phyloP scores from a whole-genome alignment of 805 yeast genomes.

The Myxozyma kluyveri region DNA sequence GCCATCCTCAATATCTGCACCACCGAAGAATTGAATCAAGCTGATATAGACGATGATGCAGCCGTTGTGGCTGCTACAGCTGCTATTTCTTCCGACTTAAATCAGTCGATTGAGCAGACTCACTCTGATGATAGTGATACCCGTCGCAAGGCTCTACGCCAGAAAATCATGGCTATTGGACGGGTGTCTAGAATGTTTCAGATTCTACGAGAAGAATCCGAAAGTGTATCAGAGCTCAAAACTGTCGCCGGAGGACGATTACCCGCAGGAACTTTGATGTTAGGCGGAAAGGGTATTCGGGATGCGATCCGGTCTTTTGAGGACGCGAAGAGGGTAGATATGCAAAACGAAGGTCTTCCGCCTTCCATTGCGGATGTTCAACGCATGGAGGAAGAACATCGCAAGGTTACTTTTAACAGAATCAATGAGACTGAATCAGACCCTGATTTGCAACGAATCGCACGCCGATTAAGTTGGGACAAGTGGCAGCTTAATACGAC shows the following conservation, averaged over 20 bases:
- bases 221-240: conserved; percentile 77
- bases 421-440: conserved; percentile 22
- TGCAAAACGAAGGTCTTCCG: conserved; percentile 83
- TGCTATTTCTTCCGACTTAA: neutral
- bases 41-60: conserved; percentile 6
- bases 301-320: conserved; percentile 69
- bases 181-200: conserved; percentile 89
- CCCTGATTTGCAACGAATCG: conserved; percentile 20
- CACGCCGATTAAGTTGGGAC: conserved; percentile 22
- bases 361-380: conserved; percentile 64
- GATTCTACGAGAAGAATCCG: conserved; percentile 83
- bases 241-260: conserved; percentile 65
- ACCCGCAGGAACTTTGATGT: conserved; percentile 81
- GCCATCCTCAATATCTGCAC: conserved; percentile 90
- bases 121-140: conserved; percentile 37
- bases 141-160: conserved; percentile 57
- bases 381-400: conserved; percentile 47
- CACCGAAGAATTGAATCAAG: conserved; percentile 83
- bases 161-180: conserved; percentile 94
- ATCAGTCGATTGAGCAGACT: neutral
- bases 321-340: conserved; percentile 77
- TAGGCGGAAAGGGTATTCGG: conserved; percentile 78
- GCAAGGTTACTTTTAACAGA: conserved; percentile 37
- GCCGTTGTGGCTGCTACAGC: neutral
- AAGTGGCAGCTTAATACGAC: too few species aligned